phyloP scores from a whole-genome alignment of 2,329 filamentous ascomycete genomes.

The Pseudohalonectria lignicola region DNA sequence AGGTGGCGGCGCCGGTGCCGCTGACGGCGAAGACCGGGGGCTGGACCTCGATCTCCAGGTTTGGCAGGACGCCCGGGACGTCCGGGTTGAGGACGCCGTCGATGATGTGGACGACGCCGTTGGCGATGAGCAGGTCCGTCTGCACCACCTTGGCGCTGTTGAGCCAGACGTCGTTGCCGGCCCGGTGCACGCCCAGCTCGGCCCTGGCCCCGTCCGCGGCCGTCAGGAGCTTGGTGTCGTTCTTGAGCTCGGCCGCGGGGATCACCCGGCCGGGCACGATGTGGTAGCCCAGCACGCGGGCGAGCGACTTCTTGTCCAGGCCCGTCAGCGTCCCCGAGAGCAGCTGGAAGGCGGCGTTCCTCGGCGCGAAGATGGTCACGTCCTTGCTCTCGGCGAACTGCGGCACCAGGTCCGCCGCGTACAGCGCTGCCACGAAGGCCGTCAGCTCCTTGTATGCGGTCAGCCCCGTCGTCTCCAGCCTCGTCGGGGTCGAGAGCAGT shows the following conservation, averaged over 20 bases:
- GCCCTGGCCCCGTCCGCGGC: conserved; percentile 14
- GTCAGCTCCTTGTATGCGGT: conserved; percentile 23
- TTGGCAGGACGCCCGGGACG: conserved; percentile 19
- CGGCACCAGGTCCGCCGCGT: conserved; percentile 21
- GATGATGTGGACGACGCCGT: conserved; percentile 47
- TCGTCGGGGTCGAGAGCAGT: conserved; percentile 33
- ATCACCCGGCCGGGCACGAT: conserved; percentile 40
- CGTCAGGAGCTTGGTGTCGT: conserved; percentile 28
- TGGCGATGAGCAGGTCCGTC: conserved; percentile 41
- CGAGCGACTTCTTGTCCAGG: conserved; percentile 26
- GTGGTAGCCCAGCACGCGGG: conserved; percentile 42
- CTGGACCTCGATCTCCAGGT: conserved; percentile 23
- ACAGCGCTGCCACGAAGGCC: conserved; percentile 28
- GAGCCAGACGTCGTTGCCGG: conserved; percentile 28
- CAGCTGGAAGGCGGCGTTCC: conserved; percentile 36
- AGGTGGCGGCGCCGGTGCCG: conserved; percentile 1
- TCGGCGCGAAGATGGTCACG: conserved; percentile 45
- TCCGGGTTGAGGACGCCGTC: conserved; percentile 40
- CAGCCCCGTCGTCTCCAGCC: conserved; percentile 21
- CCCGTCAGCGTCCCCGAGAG: conserved; percentile 30
- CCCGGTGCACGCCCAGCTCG: conserved; percentile 33
- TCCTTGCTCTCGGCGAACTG: conserved; percentile 30
- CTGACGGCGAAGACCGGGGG: conserved; percentile 18
- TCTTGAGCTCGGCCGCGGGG: conserved; percentile 35
- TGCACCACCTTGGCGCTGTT: conserved; percentile 42